phyloP scores from a whole-genome alignment of 139 green algal genomes.

The Pleodorina starrii region DNA sequence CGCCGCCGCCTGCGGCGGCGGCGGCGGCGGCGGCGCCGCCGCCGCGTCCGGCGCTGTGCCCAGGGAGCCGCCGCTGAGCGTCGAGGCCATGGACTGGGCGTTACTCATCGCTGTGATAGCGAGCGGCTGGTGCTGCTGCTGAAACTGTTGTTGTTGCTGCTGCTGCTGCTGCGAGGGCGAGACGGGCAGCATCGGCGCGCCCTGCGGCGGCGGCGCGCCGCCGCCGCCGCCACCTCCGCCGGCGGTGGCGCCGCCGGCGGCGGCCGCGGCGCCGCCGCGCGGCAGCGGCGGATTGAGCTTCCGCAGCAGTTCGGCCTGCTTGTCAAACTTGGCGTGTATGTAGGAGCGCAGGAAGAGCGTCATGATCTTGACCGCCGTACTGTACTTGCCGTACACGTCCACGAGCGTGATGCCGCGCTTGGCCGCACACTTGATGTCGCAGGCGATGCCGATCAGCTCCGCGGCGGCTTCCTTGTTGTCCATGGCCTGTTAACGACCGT shows the following conservation, averaged over 20 bases:
- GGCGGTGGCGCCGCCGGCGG: background rate
- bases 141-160: background rate
- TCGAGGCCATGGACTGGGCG: too few species aligned
- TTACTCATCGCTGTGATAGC: too few species aligned
- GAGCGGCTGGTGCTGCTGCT: background rate
- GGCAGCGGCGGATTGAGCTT: constrained; percentile 32
- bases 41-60: background rate
- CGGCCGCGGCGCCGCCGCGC: background rate
- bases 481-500: background rate
- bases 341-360: constrained; percentile 43
- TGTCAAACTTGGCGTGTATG: constrained; percentile 60
- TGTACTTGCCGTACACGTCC: constrained; percentile 62
- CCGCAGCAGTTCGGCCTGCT: constrained; percentile 42
- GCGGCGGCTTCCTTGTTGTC: background rate
- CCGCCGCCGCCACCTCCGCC: background rate
- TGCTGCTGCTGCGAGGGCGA: background rate
- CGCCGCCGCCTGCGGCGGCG: background rate
- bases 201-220: background rate
- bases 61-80: background rate
- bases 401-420: constrained; percentile 63
- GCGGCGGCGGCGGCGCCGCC: background rate
- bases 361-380: constrained; percentile 56
- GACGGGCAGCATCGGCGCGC: background rate
- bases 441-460: constrained; percentile 61
- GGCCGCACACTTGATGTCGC: constrained; percentile 63